Percentiles rank a stretch among this genome's conserved stretches.
Evolutionary conservation across 2,329 filamentous ascomycete genomes (phyloP).

Genomic region (Neonectria hederae): DNA sequence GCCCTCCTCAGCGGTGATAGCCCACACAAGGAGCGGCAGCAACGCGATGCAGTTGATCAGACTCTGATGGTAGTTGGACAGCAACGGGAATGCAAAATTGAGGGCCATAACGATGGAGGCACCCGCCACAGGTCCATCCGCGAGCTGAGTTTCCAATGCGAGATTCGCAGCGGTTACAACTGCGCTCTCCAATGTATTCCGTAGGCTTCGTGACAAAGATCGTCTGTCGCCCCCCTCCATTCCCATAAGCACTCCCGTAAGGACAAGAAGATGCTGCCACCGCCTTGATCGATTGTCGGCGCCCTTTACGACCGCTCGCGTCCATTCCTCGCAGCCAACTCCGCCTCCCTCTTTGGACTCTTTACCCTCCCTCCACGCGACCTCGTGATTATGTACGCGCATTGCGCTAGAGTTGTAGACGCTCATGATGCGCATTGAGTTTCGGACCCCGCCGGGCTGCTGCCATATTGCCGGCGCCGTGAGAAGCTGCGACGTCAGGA

Average conservation of each 20-base stretch:
- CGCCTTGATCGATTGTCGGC: slow-evolving; percentile 68
- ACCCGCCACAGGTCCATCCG: slow-evolving; percentile 54
- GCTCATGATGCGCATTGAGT: slow-evolving; percentile 72
- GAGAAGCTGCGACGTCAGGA: slow-evolving; percentile 77
- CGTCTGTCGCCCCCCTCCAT: slow-evolving; percentile 72
- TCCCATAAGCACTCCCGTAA: slow-evolving; percentile 81
- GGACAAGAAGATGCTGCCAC: slow-evolving; percentile 86
- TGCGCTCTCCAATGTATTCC: slow-evolving; percentile 75
- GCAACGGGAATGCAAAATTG: slow-evolving; percentile 78
- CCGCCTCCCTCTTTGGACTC: slow-evolving; percentile 52
- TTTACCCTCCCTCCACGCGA: slow-evolving; percentile 48
- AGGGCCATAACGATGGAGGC: slow-evolving; percentile 74
- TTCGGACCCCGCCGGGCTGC: slow-evolving; percentile 66
- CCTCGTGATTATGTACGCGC: slow-evolving; percentile 61
- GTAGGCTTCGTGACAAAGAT: slow-evolving; percentile 70
- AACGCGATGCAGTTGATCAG: slow-evolving; percentile 74
- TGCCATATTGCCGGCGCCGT: slow-evolving; percentile 77
- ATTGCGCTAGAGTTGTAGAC: slow-evolving; percentile 75
- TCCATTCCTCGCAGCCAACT: slow-evolving; percentile 62
- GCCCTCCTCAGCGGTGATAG: slow-evolving; percentile 76
- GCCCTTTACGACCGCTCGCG: slow-evolving; percentile 65
- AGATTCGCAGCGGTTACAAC: slow-evolving; percentile 80
- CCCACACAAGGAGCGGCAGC: slow-evolving; percentile 74
- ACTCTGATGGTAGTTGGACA: slow-evolving; percentile 68
- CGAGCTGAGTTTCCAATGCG: slow-evolving; percentile 64